Percentiles rank a stretch among this genome's conserved stretches.
phyloP scores from a whole-genome alignment of 768 basidiomycete genomes.

The Pulveroboletus sp. region DNA sequence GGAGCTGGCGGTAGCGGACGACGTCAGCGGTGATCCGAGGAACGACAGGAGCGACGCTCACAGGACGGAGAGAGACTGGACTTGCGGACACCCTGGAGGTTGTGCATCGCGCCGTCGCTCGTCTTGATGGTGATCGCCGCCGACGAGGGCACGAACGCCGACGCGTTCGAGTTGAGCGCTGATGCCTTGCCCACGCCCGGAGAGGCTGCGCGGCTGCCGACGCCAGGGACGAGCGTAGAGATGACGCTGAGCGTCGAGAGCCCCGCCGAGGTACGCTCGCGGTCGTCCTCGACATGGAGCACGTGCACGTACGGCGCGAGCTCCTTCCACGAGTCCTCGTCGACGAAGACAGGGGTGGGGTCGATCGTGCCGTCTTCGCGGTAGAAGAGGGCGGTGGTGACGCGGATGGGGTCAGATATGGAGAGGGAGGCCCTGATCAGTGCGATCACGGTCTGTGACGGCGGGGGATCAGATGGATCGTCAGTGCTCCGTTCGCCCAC shows the following conservation, averaged over 20 bases:
- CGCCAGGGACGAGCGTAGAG: neutral
- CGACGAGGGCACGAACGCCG: constrained; percentile 21
- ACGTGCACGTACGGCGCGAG: constrained; percentile 29
- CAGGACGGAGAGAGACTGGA: constrained; percentile 23
- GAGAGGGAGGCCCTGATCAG: constrained; percentile 23
- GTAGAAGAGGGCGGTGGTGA: constrained; percentile 25
- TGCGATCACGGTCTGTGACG: constrained; percentile 19
- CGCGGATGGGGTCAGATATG: constrained; percentile 17
- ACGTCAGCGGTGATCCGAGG: neutral
- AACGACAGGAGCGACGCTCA: neutral
- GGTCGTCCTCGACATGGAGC: constrained; percentile 28
- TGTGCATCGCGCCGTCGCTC: constrained; percentile 12
- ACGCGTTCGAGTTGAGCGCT: constrained; percentile 23
- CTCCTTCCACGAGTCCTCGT: constrained; percentile 32
- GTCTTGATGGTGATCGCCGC: constrained; percentile 21
- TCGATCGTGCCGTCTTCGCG: constrained; percentile 30
- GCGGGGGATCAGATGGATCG: neutral
- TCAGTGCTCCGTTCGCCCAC: too few species aligned
- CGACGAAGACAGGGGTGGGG: constrained; percentile 17
- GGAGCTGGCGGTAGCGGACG: constrained; percentile 12
- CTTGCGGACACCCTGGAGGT: constrained; percentile 15
- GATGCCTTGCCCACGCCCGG: neutral
- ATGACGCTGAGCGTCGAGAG: constrained; percentile 8
- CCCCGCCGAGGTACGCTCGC: constrained; percentile 14
- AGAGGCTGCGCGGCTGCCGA: neutral